Percentiles rank a stretch among this genome's conserved stretches.
Conservation (phyloP, 2,329 filamentous ascomycete species). For the Hypoxylon sp. region DNA sequence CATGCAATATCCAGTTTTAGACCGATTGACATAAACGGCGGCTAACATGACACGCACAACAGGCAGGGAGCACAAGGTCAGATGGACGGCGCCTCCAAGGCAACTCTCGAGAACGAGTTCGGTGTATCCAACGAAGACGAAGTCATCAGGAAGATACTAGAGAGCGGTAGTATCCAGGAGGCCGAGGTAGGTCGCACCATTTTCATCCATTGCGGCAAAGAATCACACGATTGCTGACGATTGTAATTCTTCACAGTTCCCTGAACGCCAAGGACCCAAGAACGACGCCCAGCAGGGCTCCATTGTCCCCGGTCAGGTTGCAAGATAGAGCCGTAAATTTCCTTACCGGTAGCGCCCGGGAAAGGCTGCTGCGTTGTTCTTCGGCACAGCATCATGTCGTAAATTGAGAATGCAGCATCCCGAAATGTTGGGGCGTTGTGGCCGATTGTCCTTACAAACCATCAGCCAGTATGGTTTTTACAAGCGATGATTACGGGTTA, state of each 20-base stretch:
- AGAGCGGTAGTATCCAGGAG: conserved; percentile 78
- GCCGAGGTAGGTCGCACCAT: conserved; percentile 59
- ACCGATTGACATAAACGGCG: conserved; percentile 13
- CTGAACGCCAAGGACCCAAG: conserved; percentile 64
- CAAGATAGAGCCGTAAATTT: conserved; percentile 40
- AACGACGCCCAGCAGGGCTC: conserved; percentile 65
- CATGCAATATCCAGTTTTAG: background rate
- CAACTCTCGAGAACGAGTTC: conserved; percentile 85
- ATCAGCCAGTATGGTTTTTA: conserved; percentile 18
- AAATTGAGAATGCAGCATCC: conserved; percentile 1
- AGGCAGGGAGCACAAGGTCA: conserved; percentile 90
- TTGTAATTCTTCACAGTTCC: conserved; percentile 57
- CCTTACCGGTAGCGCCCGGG: conserved; percentile 21
- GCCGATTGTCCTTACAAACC: conserved; percentile 9
- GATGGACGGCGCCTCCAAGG: conserved; percentile 80
- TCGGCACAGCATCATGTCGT: background rate
- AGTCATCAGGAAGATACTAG: conserved; percentile 83
- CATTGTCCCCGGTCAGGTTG: conserved; percentile 59
- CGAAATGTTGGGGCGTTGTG: conserved; percentile 2
- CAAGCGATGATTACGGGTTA: conserved; percentile 24
- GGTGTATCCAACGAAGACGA: conserved; percentile 84
- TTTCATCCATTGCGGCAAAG: background rate
- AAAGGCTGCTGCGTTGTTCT: conserved; percentile 8
- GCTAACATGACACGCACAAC: conserved; percentile 44
- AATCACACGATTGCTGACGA: conserved; percentile 15